A percentile compares a stretch with the other conserved stretches of the same genome.
These are phyloP conservation scores for Kodamaea hsintzibuensis DNA, from an alignment of 805 yeast species.

Conservation along the genomic window DNA sequence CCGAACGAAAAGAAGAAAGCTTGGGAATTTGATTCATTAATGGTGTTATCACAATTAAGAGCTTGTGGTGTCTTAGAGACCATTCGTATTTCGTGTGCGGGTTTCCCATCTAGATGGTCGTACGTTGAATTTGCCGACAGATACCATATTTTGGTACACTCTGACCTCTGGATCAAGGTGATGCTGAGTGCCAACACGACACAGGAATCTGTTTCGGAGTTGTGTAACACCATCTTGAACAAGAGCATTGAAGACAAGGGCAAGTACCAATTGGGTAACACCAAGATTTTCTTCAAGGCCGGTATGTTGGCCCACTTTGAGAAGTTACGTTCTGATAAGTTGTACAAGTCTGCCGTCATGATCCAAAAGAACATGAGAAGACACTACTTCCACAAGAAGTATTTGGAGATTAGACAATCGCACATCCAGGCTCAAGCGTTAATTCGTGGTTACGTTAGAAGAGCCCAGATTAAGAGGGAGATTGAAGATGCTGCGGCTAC, in stretches of 20 bases:
- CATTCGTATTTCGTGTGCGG: constrained; percentile 94
- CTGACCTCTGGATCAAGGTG: constrained; percentile 65
- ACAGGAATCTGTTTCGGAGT: constrained; percentile 56
- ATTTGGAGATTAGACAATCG: constrained; percentile 53
- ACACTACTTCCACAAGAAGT: constrained; percentile 61
- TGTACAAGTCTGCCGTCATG: constrained; percentile 73
- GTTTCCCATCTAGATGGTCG: constrained; percentile 95
- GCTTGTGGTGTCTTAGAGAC: constrained; percentile 99
- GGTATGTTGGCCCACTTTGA: constrained; percentile 94
- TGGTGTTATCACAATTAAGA: constrained; percentile 92
- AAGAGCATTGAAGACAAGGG: constrained; percentile 62
- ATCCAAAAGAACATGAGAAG: constrained; percentile 83
- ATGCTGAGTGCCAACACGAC: constrained; percentile 48
- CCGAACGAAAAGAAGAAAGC: constrained; percentile 94
- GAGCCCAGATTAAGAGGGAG: constrained; percentile 56
- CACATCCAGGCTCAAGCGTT: constrained; percentile 59
- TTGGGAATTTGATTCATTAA: constrained; percentile 92
- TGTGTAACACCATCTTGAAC: constrained; percentile 67
- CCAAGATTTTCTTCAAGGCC: constrained; percentile 93
- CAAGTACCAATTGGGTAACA: constrained; percentile 87
- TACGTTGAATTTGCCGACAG: constrained; percentile 90
- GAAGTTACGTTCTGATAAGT: constrained; percentile 76
- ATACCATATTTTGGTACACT: constrained; percentile 78
- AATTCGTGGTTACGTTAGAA: constrained; percentile 60
- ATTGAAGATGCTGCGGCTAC: constrained; percentile 63